A percentile compares a stretch with the other conserved stretches of the same genome.
Conservation (phyloP, 345 rosid species). For the Aquilaria yunnanensis region DNA sequence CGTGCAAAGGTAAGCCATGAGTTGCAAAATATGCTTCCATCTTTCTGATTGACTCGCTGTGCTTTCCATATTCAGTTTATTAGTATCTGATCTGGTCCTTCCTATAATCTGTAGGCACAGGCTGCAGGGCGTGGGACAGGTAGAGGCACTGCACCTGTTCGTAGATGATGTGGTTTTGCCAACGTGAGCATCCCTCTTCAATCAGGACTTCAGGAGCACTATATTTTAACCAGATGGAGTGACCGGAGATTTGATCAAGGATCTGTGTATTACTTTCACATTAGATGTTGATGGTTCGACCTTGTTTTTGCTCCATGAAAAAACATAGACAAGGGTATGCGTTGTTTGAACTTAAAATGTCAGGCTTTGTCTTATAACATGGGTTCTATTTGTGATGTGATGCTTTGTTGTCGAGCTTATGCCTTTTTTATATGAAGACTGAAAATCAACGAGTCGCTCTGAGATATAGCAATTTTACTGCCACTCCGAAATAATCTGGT, state of each 20-base stretch:
- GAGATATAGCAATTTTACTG: too few species aligned
- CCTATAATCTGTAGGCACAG: conserved; percentile 38
- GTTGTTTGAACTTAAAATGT: too few species aligned
- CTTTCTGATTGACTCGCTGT: not conserved
- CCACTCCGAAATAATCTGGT: too few species aligned
- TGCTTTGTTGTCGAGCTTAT: too few species aligned
- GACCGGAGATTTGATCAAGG: conserved; percentile 1
- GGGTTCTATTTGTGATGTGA: too few species aligned
- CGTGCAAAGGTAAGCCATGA: conserved; percentile 66
- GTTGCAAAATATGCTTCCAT: too few species aligned
- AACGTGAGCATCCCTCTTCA: not conserved
- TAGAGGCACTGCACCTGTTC: conserved; percentile 74
- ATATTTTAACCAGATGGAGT: not conserved
- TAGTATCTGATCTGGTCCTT: not conserved
- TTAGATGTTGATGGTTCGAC: conserved; percentile 11
- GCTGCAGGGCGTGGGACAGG: conserved; percentile 87
- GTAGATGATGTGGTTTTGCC: conserved; percentile 35
- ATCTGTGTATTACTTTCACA: not conserved
- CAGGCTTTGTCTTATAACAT: too few species aligned
- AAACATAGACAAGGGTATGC: not conserved
- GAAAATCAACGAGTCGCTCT: too few species aligned
- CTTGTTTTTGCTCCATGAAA: not conserved
- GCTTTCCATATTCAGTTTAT: not conserved
- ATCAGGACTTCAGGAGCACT: not conserved
- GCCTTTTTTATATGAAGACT: too few species aligned